Evolutionary conservation across 1,284 basidiomycete genomes (phyloP), one percentile per base, ranked within the genome.

Genomic region (Porodaedalea pini): DNA sequence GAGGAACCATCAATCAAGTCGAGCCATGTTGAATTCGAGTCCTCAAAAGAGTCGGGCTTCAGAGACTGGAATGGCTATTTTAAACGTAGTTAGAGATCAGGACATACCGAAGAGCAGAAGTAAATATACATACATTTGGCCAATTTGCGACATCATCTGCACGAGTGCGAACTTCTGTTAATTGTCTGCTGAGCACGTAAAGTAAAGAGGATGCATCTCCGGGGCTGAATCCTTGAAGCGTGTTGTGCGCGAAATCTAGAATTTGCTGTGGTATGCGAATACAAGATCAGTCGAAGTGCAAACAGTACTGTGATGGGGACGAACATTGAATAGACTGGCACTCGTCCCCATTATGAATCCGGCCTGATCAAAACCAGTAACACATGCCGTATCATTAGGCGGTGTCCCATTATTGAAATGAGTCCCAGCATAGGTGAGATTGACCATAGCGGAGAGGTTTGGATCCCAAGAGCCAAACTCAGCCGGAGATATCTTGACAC

Each of bases 401-500:
- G 83, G 76, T 57, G 69, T 67, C 5, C 82, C 81, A 57, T 83
- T 76, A 13, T 68, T 66, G 11, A 88, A 68, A 60, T 77, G 74
- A 0, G 86, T 88, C 10, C 86, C 86, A 5, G 75, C 74, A 64
- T 80, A 85, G 0, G 78, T 71, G 34, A 83, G 68, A 61, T 84
- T 82, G 64, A 81, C 74, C 67, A 82, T 84, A 0, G 82, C 79
- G 36, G 80, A 80, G 4, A 89, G 69, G 54, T 69, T 74, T 4
- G 85, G 83, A 65, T 89, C 86, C 71, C 78, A 89, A 2, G 85
- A 87, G 4, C 83, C 87, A 58, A 85, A 76, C 60, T 88, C 84
- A 62, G 80, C 68, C 3, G 84, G 85, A 0, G 82, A 78, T 19
- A 87, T 80, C 81, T 86, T 58, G 27, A 15, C 7, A 19, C 21